Evolutionary conservation across 169 alveolate genomes (phyloP).

Genomic region (Eimeria praecox): DNA sequence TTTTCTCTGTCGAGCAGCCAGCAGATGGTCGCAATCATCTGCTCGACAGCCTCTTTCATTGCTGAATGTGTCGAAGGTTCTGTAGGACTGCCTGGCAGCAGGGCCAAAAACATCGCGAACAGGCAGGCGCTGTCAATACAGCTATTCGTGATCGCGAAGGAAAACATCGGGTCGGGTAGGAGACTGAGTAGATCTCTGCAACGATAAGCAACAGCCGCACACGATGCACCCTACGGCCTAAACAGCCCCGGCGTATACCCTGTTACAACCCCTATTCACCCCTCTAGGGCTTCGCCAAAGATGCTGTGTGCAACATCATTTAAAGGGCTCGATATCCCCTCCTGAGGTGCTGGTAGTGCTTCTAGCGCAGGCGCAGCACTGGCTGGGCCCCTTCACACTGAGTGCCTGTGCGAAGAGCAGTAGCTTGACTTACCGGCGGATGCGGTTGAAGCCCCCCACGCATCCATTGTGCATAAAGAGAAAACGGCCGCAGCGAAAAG

Average conservation of each 20-base stretch:
- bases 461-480: constrained; percentile 82
- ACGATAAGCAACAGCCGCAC: neutral
- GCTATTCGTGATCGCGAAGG: constrained; percentile 75
- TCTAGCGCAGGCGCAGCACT: neutral
- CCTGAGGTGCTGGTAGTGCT: neutral
- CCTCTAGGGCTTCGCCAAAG: no score
- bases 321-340: neutral
- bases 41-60: constrained; percentile 71
- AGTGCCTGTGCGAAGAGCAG: neutral
- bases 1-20: constrained; percentile 69
- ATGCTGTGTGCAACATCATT: neutral
- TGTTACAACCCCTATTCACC: neutral
- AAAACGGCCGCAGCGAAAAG: constrained; percentile 81
- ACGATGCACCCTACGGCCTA: neutral
- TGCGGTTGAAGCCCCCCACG: constrained; percentile 71
- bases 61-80: constrained; percentile 70
- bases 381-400: neutral
- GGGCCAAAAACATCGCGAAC: constrained; percentile 77
- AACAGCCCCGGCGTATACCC: neutral
- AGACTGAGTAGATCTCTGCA: constrained; percentile 78
- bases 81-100: constrained; percentile 72
- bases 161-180: constrained; percentile 64
- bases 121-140: constrained; percentile 80
- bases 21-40: constrained; percentile 72
- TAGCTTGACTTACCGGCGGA: constrained; percentile 68